Evolutionary conservation across 164 flowering plant species (phyloP).

Genomic region (Houttuynia cordata): DNA sequence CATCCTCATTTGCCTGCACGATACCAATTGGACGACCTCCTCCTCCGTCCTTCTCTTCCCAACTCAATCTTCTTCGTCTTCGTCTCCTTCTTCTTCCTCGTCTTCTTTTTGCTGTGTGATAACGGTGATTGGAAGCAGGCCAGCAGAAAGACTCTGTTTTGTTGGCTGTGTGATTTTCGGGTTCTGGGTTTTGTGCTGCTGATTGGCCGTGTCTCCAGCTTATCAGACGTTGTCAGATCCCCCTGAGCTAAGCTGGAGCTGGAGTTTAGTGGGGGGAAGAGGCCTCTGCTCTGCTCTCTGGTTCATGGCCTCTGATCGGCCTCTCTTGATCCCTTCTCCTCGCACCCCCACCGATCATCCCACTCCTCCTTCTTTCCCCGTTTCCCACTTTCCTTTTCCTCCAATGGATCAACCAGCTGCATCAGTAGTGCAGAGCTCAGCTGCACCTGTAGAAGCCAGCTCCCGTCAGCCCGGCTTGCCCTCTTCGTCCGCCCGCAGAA

Average conservation of each 20-base stretch:
- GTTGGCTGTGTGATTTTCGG: too few species aligned
- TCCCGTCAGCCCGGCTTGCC: neutral
- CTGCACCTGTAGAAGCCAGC: slow-evolving; percentile 2
- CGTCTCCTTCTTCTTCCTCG: too few species aligned
- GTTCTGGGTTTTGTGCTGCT: too few species aligned
- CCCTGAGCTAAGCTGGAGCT: too few species aligned
- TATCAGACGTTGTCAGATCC: too few species aligned
- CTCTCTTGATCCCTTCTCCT: slow-evolving; percentile 35
- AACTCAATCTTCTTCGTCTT: too few species aligned
- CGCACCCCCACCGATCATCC: slow-evolving; percentile 10
- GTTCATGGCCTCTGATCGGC: slow-evolving; percentile 40
- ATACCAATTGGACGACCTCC: neutral
- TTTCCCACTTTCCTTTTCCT: too few species aligned
- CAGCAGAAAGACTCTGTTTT: too few species aligned
- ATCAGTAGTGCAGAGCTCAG: neutral
- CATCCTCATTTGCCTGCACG: neutral
- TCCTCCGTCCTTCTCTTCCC: neutral
- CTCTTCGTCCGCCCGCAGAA: slow-evolving; percentile 33
- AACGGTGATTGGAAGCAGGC: too few species aligned
- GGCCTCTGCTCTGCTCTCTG: slow-evolving; percentile 18
- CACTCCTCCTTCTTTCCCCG: too few species aligned
- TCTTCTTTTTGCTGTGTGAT: neutral
- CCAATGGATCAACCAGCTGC: too few species aligned
- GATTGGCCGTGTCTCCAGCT: too few species aligned
- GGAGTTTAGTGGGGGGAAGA: slow-evolving; percentile 7